phyloP scores from a whole-genome alignment of 2,329 filamentous ascomycete species.

The Cladosporium phlei region DNA sequence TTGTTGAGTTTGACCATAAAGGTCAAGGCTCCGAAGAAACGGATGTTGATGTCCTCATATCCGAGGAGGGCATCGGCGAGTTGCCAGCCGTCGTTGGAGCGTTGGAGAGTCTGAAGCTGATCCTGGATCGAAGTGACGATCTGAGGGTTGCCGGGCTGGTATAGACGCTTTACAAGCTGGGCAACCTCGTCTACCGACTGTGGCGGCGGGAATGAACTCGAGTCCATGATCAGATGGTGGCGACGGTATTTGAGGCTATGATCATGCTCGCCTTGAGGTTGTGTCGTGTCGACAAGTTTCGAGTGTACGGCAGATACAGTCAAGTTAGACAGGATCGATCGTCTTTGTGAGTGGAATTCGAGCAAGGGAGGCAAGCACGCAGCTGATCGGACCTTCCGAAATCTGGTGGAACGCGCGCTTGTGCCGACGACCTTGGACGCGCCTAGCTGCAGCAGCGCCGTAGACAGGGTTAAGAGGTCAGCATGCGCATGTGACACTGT shows the following conservation, averaged over 20 bases:
- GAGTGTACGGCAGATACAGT: no score
- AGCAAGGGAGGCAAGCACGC: neutral
- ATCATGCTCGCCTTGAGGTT: neutral
- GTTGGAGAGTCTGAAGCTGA: conserved; percentile 72
- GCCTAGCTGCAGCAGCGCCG: no score
- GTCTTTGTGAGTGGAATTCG: conserved; percentile 3
- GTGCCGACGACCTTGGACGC: neutral
- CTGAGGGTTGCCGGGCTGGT: conserved; percentile 41
- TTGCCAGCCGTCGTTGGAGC: conserved; percentile 76
- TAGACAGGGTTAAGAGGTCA: neutral
- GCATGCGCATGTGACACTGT: neutral
- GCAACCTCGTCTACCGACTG: conserved; percentile 19
- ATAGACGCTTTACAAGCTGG: conserved; percentile 49
- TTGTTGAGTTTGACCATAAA: conserved; percentile 87
- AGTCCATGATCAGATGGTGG: conserved; percentile 1
- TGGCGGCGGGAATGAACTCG: conserved; percentile 10
- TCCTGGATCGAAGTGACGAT: conserved; percentile 59
- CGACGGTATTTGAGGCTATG: neutral
- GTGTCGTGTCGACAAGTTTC: neutral
- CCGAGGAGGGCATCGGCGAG: conserved; percentile 71
- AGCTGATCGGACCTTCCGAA: neutral
- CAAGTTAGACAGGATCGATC: no score
- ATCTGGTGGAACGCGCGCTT: neutral
- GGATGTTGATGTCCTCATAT: conserved; percentile 66
- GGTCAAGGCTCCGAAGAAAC: conserved; percentile 89